phyloP scores from a whole-genome alignment of 2,329 filamentous ascomycete species.

The Acrodontium crateriforme region DNA sequence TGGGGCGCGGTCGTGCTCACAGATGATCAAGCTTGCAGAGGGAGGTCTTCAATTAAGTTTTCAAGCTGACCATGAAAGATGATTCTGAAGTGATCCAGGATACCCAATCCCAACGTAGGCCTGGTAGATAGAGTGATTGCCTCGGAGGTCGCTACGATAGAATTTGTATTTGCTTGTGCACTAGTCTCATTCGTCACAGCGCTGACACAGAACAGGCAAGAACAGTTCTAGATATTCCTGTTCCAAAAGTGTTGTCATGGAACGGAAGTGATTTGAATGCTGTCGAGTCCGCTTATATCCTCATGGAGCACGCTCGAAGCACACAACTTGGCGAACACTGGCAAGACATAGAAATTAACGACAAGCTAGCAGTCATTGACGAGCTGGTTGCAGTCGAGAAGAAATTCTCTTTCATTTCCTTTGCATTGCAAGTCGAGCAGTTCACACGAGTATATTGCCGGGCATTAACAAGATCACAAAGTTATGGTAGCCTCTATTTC shows the following conservation, averaged over 20 bases:
- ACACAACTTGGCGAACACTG: constrained; percentile 17
- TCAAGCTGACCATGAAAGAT: constrained; percentile 15
- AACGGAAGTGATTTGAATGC: constrained; percentile 9
- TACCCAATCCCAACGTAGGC: constrained; percentile 3
- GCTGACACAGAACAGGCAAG: constrained; percentile 4
- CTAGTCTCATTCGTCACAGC: too few relatives aligned
- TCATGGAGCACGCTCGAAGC: constrained; percentile 22
- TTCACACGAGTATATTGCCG: constrained; percentile 5
- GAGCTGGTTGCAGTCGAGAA: constrained; percentile 24
- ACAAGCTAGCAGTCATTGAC: constrained; percentile 20
- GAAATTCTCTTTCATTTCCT: constrained; percentile 24
- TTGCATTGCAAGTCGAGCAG: constrained; percentile 18
- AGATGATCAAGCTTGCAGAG: constrained; percentile 21
- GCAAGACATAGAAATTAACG: constrained; percentile 14
- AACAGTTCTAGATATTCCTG: constrained; percentile 13
- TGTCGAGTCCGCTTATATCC: constrained; percentile 16
- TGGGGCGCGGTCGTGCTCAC: constrained; percentile 20
- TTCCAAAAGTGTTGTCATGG: constrained; percentile 15
- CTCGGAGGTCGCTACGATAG: neutral
- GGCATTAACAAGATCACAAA: constrained; percentile 8
- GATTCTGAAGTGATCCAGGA: constrained; percentile 6
- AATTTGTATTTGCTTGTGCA: too few relatives aligned
- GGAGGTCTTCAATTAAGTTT: constrained; percentile 17
- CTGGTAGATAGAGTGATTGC: neutral
- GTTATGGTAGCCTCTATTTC: constrained; percentile 28